Evolutionary conservation across 306 rosid genomes (phyloP).

Genomic region (Mimosa pudica): DNA sequence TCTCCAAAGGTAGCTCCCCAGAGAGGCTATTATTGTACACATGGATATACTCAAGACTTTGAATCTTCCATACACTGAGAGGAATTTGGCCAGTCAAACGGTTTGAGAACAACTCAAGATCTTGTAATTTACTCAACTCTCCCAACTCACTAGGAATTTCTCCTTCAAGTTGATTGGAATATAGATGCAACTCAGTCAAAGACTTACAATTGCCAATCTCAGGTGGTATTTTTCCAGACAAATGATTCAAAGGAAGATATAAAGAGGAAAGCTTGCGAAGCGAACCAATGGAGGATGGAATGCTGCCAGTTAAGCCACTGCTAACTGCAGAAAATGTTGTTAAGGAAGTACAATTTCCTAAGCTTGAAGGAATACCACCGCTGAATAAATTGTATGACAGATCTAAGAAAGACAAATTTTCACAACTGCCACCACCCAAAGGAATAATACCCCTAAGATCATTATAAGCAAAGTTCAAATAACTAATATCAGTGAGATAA

Average conservation of each 20-base stretch:
- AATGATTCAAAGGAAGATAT: slow-evolving; percentile 53
- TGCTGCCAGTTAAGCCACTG: slow-evolving; percentile 58
- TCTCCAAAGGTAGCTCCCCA: slow-evolving; percentile 73
- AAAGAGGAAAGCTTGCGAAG: slow-evolving; percentile 45
- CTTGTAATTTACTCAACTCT: slow-evolving; percentile 46
- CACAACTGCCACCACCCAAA: slow-evolving; percentile 48
- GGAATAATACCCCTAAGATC: slow-evolving; percentile 64
- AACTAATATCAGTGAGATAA: slow-evolving; percentile 45
- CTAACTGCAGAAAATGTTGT: slow-evolving; percentile 30
- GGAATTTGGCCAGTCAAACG: slow-evolving; percentile 75
- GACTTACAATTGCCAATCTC: slow-evolving; percentile 72
- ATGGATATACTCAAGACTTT: slow-evolving; percentile 53
- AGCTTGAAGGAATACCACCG: slow-evolving; percentile 61
- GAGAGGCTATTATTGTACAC: slow-evolving; percentile 68
- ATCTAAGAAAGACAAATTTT: slow-evolving; percentile 51
- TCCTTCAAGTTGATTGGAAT: slow-evolving; percentile 69
- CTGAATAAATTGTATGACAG: slow-evolving; percentile 55
- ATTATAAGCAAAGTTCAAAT: slow-evolving; percentile 40
- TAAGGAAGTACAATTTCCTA: slow-evolving; percentile 70
- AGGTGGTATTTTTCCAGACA: slow-evolving; percentile 71
- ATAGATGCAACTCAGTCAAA: slow-evolving; percentile 49
- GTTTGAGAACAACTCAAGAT: slow-evolving; percentile 61
- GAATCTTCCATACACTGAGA: slow-evolving; percentile 79
- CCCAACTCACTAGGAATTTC: slow-evolving; percentile 75
- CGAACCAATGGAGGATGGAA: slow-evolving; percentile 68